Percentiles rank a stretch among this genome's conserved stretches.
These are phyloP conservation scores for Cutaneotrichosporon sp. DNA, from an alignment of 1,284 basidiomycete species.

Conservation along the genomic window DNA sequence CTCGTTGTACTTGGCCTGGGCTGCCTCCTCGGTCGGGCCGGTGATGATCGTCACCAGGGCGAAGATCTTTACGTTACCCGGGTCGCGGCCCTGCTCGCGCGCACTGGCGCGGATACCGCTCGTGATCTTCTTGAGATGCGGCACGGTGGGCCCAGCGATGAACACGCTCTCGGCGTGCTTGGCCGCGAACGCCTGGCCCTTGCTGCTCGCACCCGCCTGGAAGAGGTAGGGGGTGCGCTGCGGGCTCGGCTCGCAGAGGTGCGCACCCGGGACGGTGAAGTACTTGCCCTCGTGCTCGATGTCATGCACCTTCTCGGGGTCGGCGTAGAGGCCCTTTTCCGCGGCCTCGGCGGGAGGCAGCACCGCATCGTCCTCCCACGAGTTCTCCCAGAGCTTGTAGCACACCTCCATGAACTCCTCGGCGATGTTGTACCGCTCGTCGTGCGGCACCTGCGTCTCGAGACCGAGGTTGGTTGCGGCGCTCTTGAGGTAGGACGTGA, in stretches of 20 bases:
- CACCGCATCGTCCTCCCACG: slow-evolving; percentile 50
- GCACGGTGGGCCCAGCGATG: slow-evolving; percentile 26
- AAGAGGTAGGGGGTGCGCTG: slow-evolving; percentile 49
- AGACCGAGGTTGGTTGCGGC: slow-evolving; percentile 46
- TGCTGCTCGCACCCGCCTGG: slow-evolving; percentile 46
- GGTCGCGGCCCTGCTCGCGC: slow-evolving; percentile 40
- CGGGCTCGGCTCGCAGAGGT: slow-evolving; percentile 46
- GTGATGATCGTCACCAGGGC: slow-evolving; percentile 34
- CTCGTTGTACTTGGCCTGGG: slow-evolving; percentile 40
- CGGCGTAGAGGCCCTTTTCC: slow-evolving; percentile 33
- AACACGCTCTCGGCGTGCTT: slow-evolving; percentile 52
- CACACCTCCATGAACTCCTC: slow-evolving; percentile 31
- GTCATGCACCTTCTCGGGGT: slow-evolving; percentile 38
- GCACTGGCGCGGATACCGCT: slow-evolving; percentile 22
- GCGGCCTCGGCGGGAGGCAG: slow-evolving; percentile 25
- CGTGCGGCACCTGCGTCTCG: slow-evolving; percentile 27
- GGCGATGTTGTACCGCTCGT: slow-evolving; percentile 32
- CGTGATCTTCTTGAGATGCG: slow-evolving; percentile 12
- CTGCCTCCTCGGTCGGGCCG: slow-evolving; percentile 41
- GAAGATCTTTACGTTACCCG: slow-evolving; percentile 39
- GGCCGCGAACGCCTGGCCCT: slow-evolving; percentile 46
- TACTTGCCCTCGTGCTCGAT: slow-evolving; percentile 48
- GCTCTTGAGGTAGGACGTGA: slow-evolving; percentile 47
- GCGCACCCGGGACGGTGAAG: slow-evolving; percentile 45
- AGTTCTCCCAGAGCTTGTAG: slow-evolving; percentile 54